A percentile compares a stretch with the other conserved stretches of the same genome.
These are phyloP conservation scores for Exophiala xenobiotica DNA, from an alignment of 2,329 filamentous ascomycete genomes.

Conservation along the genomic window DNA sequence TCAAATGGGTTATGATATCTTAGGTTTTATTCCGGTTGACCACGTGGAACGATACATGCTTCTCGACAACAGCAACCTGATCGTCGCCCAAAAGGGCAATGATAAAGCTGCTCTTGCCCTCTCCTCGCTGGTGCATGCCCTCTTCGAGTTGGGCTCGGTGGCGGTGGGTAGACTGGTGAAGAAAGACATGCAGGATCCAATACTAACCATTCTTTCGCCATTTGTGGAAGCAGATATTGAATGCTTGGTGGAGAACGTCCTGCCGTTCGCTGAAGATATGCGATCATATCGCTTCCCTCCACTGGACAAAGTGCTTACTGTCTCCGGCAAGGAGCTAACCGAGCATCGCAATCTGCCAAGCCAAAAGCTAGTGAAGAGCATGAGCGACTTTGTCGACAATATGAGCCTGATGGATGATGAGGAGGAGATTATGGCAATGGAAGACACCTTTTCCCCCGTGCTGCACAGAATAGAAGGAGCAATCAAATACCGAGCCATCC, in stretches of 20 bases:
- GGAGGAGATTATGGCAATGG: conserved; percentile 67
- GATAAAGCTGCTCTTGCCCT: conserved; percentile 80
- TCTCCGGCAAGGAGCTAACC: conserved; percentile 76
- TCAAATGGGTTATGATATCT: conserved; percentile 69
- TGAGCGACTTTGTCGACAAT: conserved; percentile 87
- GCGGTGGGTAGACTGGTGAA: conserved; percentile 81
- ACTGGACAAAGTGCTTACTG: conserved; percentile 79
- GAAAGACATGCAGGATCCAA: conserved; percentile 78
- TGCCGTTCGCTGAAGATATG: conserved; percentile 92
- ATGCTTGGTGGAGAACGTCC: conserved; percentile 81
- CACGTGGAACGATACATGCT: conserved; percentile 79
- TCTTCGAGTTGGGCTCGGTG: conserved; percentile 80
- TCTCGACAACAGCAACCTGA: conserved; percentile 77
- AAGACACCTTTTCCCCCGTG: conserved; percentile 79
- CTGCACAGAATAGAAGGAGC: conserved; percentile 89
- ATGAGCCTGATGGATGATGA: conserved; percentile 83
- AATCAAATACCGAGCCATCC: conserved; percentile 75
- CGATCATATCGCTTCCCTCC: conserved; percentile 89
- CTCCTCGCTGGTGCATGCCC: conserved; percentile 83
- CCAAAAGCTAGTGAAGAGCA: conserved; percentile 70
- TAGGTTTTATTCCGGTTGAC: conserved; percentile 78
- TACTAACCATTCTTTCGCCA: conserved; percentile 75
- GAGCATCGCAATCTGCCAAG: conserved; percentile 82
- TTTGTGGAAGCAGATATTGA: conserved; percentile 76
- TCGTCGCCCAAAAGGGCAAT: conserved; percentile 73